Percentiles rank a stretch among this genome's conserved stretches.
These are phyloP conservation scores for Atalantia buxifolia DNA, from an alignment of 345 rosid species.

Conservation along the genomic window DNA sequence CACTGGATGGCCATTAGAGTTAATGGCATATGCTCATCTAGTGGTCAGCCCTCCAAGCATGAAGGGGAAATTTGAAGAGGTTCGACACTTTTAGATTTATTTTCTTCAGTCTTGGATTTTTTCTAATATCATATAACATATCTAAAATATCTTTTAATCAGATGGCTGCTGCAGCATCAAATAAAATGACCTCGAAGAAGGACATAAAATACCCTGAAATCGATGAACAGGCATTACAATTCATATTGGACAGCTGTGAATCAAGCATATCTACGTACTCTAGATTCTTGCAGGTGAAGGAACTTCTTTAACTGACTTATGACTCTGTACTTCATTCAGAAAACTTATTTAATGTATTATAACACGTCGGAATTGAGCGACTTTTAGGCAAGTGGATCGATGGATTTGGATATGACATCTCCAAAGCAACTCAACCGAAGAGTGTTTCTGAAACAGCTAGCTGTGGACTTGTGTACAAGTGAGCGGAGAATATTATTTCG, in stretches of 20 bases:
- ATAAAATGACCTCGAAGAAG: conserved; percentile 51
- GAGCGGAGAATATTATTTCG: conserved; percentile 87
- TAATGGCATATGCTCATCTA: conserved; percentile 85
- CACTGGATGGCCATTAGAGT: conserved; percentile 93
- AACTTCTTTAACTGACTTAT: neutral
- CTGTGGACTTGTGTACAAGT: conserved; percentile 84
- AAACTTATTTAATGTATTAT: neutral
- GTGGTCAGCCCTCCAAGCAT: conserved; percentile 85
- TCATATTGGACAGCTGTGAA: conserved; percentile 75
- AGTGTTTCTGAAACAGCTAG: conserved; percentile 87
- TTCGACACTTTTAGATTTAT: conserved; percentile 24
- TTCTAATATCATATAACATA: neutral
- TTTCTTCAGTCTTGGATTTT: neutral
- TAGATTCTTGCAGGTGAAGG: conserved; percentile 74
- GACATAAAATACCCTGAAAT: conserved; percentile 63
- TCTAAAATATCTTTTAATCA: conserved; percentile 29
- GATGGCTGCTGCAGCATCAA: conserved; percentile 96
- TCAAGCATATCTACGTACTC: conserved; percentile 84
- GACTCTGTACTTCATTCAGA: neutral
- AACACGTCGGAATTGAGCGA: neutral
- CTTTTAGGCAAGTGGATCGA: conserved; percentile 77
- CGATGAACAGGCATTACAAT: conserved; percentile 76
- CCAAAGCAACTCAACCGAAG: conserved; percentile 87
- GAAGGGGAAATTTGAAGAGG: conserved; percentile 80
- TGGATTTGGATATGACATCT: conserved; percentile 94